phyloP scores from a whole-genome alignment of 1,284 basidiomycete species.

The Ceraceosorus bombacis region DNA sequence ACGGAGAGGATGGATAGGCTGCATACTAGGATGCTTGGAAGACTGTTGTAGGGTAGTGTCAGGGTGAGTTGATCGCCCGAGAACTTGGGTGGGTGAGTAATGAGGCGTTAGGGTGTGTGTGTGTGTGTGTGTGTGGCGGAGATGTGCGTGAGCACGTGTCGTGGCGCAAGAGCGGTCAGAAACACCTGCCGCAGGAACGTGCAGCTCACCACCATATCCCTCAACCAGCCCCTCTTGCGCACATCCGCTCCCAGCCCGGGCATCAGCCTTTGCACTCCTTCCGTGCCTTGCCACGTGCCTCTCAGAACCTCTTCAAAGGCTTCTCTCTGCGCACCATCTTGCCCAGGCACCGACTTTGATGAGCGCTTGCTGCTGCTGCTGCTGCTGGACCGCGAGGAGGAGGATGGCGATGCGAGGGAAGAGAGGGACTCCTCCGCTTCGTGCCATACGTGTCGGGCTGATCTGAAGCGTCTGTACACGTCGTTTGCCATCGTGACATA shows the following conservation, averaged over 20 bases:
- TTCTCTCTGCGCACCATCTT: constrained; percentile 20
- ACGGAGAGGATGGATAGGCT: constrained; percentile 42
- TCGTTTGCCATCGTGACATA: constrained; percentile 47
- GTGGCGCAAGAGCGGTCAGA: neutral
- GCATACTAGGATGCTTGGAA: constrained; percentile 40
- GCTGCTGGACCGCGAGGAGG: constrained; percentile 9
- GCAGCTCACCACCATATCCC: constrained; percentile 23
- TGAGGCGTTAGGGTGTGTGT: neutral
- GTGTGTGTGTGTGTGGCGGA: neutral
- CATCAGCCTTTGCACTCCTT: constrained; percentile 22
- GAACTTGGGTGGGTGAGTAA: constrained; percentile 15
- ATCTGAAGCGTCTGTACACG: constrained; percentile 36
- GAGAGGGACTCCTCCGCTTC: constrained; percentile 41
- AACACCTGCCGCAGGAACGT: too few species aligned
- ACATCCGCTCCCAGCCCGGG: constrained; percentile 16
- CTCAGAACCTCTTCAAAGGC: constrained; percentile 39
- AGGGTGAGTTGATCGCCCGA: constrained; percentile 44
- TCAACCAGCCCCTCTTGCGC: constrained; percentile 29
- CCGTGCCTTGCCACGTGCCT: constrained; percentile 20
- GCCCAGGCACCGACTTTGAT: neutral
- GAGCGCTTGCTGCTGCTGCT: constrained; percentile 13
- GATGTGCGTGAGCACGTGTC: too few species aligned
- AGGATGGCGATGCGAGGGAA: neutral
- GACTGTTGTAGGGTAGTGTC: constrained; percentile 42
- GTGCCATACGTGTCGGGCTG: constrained; percentile 40